Conservation (phyloP, 495 filamentous ascomycete genomes). For the Aeminium ludgeri region DNA sequence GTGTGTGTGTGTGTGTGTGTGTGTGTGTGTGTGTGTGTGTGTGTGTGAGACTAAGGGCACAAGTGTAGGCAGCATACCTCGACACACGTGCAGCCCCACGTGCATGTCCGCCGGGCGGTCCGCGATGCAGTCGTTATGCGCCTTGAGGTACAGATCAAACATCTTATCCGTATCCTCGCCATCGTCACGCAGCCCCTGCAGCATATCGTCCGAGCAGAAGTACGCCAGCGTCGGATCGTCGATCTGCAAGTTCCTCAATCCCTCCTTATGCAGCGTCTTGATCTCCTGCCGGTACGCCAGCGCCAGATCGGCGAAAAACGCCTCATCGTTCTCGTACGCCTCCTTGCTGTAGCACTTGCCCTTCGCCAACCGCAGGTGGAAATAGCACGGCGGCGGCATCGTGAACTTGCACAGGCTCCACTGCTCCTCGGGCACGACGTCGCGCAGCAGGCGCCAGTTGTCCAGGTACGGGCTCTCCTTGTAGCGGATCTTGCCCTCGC, state of each 20-base stretch:
- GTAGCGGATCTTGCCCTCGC: constrained; percentile 32
- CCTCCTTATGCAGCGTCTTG: constrained; percentile 21
- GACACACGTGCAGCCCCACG: constrained; percentile 26
- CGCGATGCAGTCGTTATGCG: constrained; percentile 24
- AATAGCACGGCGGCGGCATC: constrained; percentile 48
- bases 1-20: too few species aligned
- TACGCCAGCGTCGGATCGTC: constrained; percentile 28
- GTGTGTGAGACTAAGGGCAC: too few species aligned
- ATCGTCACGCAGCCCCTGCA: constrained; percentile 17
- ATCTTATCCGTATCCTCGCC: constrained; percentile 22
- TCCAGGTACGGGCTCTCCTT: constrained; percentile 32
- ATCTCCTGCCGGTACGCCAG: constrained; percentile 24
- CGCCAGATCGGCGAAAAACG: constrained; percentile 25
- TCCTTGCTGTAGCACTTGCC: constrained; percentile 32
- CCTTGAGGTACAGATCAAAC: constrained; percentile 21
- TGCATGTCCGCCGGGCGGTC: constrained; percentile 24
- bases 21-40: too few species aligned
- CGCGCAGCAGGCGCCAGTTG: constrained; percentile 39
- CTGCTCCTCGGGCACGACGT: constrained; percentile 28
- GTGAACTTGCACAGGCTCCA: constrained; percentile 44
- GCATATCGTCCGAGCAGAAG: constrained; percentile 26
- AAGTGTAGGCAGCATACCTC: constrained; percentile 17
- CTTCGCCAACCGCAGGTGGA: constrained; percentile 45
- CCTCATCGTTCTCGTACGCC: constrained; percentile 13
- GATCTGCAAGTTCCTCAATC: constrained; percentile 24